Percentiles rank a stretch among this genome's conserved stretches.
phyloP scores from a whole-genome alignment of 2,329 filamentous ascomycete genomes.

The Conoideocrella luteorostrata region DNA sequence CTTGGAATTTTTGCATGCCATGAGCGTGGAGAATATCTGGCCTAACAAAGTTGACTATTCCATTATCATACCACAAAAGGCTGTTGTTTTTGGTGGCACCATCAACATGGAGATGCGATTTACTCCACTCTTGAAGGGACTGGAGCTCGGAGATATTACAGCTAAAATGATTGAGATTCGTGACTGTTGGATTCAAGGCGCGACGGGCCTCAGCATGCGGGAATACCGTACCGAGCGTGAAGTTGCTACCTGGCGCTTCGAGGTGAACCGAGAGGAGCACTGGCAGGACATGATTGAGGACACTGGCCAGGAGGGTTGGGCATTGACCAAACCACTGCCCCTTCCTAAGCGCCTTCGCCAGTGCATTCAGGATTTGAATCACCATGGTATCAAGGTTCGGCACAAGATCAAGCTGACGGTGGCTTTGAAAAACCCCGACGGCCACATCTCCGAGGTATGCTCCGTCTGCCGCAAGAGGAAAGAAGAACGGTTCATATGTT shows the following conservation, averaged over 20 bases:
- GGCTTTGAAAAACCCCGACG: constrained; percentile 89
- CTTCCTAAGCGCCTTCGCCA: constrained; percentile 75
- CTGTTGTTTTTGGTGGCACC: constrained; percentile 85
- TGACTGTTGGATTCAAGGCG: constrained; percentile 52
- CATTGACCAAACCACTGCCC: constrained; percentile 54
- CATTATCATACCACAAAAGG: constrained; percentile 87
- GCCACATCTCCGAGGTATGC: constrained; percentile 79
- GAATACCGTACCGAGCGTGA: constrained; percentile 59
- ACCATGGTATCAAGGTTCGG: constrained; percentile 81
- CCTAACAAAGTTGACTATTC: constrained; percentile 96
- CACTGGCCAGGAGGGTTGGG: constrained; percentile 59
- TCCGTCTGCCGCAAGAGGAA: not conserved
- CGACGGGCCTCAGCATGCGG: constrained; percentile 39
- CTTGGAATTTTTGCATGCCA: constrained; percentile 74
- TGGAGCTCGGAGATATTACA: constrained; percentile 76
- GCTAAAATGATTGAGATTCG: constrained; percentile 75
- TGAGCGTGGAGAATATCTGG: constrained; percentile 97
- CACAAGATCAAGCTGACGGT: constrained; percentile 92
- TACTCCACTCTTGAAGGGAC: constrained; percentile 80
- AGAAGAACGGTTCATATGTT: not conserved
- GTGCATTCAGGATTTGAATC: constrained; percentile 86
- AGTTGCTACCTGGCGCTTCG: constrained; percentile 53
- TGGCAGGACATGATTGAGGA: constrained; percentile 66
- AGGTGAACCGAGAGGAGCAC: constrained; percentile 51
- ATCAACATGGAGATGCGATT: constrained; percentile 81